Conservation (phyloP, 345 rosid species). For the Eucalyptus regnans region DNA sequence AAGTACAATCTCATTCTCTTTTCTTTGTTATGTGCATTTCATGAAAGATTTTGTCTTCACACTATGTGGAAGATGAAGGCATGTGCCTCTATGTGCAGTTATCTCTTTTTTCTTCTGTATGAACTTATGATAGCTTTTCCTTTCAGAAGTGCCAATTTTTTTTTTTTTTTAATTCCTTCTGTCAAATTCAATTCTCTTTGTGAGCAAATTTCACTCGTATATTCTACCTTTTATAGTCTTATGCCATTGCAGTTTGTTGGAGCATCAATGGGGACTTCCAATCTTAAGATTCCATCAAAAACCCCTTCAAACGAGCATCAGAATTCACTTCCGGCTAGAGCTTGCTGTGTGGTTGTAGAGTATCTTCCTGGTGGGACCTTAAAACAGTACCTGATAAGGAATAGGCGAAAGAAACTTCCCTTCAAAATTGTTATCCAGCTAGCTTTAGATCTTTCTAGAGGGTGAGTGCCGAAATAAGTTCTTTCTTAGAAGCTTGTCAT, state of each 20-base stretch:
- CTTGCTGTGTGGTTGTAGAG: conserved; percentile 91
- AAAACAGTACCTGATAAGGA: conserved; percentile 63
- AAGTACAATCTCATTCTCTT: conserved; percentile 23
- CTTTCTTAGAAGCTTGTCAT: background rate
- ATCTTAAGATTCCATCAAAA: conserved; percentile 61
- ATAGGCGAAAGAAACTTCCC: conserved; percentile 67
- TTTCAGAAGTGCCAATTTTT: background rate
- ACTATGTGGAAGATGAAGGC: background rate
- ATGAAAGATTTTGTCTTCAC: background rate
- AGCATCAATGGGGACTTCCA: conserved; percentile 87
- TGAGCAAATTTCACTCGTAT: background rate
- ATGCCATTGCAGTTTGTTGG: conserved; percentile 58
- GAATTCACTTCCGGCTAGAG: conserved; percentile 38
- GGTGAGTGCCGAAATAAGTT: conserved; percentile 19
- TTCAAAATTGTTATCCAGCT: conserved; percentile 65
- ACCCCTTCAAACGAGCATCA: conserved; percentile 17
- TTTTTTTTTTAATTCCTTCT: background rate
- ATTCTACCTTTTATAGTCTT: background rate
- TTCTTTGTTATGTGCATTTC: background rate
- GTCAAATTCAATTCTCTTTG: background rate
- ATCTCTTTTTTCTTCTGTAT: background rate
- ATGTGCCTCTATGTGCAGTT: background rate
- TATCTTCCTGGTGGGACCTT: conserved; percentile 79
- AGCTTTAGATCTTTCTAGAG: conserved; percentile 84
- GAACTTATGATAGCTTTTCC: background rate